These are phyloP conservation scores for Rhodotorula diobovata DNA, from an alignment of 768 basidiomycete species.

Conservation along the genomic window DNA sequence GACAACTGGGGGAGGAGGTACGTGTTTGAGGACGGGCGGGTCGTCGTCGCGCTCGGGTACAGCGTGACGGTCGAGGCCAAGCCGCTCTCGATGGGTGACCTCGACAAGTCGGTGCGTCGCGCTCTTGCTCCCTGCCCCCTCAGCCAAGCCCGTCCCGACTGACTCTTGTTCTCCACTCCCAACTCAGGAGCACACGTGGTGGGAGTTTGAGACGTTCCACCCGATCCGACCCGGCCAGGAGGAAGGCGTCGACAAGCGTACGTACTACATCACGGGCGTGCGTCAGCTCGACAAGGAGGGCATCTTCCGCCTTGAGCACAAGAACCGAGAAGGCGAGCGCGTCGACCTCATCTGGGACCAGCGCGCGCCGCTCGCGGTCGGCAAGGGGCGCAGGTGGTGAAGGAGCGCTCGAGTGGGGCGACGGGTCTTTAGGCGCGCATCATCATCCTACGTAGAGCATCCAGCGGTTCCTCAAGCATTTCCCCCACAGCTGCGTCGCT, in stretches of 20 bases:
- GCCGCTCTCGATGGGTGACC: slow-evolving; percentile 12
- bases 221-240: slow-evolving; percentile 28
- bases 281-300: slow-evolving; percentile 18
- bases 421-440: too few relatives aligned
- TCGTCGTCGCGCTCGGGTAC: slow-evolving; percentile 36
- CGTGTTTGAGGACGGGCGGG: slow-evolving; percentile 35
- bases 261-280: slow-evolving; percentile 37
- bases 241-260: slow-evolving; percentile 29
- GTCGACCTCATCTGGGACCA: slow-evolving; percentile 39
- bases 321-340: slow-evolving; percentile 36
- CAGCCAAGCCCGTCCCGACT: neutral
- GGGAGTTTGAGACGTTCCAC: slow-evolving; percentile 40
- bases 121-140: too few relatives aligned
- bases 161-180: neutral
- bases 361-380: neutral
- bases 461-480: too few relatives aligned
- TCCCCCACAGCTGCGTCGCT: too few relatives aligned
- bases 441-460: too few relatives aligned
- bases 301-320: slow-evolving; percentile 34
- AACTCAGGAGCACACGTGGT: slow-evolving; percentile 39
- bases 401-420: too few relatives aligned
- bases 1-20: slow-evolving; percentile 40
- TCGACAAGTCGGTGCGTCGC: slow-evolving; percentile 28
- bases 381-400: neutral
- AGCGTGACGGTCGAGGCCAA: slow-evolving; percentile 20